Evolutionary conservation across 2,329 filamentous ascomycete species (phyloP).

Genomic region (Sarocladiaceae sp.): DNA sequence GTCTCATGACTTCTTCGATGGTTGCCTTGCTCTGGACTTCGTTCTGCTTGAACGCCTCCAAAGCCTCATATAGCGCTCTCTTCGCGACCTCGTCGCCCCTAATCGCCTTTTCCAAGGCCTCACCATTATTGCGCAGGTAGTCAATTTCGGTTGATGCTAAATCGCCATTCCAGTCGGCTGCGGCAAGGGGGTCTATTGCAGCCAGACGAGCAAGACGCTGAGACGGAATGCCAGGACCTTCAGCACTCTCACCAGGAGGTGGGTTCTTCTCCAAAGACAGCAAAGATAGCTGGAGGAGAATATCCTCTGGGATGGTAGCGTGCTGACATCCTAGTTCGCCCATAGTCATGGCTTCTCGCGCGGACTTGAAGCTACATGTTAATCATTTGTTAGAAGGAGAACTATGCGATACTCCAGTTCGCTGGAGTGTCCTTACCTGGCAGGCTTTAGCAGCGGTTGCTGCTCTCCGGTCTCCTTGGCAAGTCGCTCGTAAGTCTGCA

Average conservation of each 20-base stretch:
- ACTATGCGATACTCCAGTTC: background rate
- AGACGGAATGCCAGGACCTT: conserved; percentile 15
- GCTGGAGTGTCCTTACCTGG: conserved; percentile 11
- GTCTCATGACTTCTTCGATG: conserved; percentile 11
- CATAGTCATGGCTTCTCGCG: conserved; percentile 15
- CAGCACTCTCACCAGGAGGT: conserved; percentile 8
- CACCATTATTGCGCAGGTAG: conserved; percentile 29
- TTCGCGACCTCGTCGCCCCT: conserved; percentile 26
- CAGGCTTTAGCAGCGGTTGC: conserved; percentile 17
- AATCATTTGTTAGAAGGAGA: background rate
- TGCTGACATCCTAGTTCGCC: conserved; percentile 17
- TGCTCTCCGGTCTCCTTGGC: conserved; percentile 15
- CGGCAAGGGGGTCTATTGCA: conserved; percentile 33
- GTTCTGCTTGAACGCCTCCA: conserved; percentile 28
- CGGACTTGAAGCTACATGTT: conserved; percentile 14
- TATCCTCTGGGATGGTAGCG: conserved; percentile 14
- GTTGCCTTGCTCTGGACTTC: conserved; percentile 27
- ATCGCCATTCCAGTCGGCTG: conserved; percentile 29
- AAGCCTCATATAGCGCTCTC: conserved; percentile 27
- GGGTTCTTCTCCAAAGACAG: conserved; percentile 12
- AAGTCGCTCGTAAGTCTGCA: conserved; percentile 13
- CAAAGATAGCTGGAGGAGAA: conserved; percentile 12
- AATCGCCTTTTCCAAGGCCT: conserved; percentile 26
- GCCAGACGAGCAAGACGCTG: conserved; percentile 26
- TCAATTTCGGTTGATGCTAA: conserved; percentile 34